These are phyloP conservation scores for Leptographium wingfieldii DNA, from an alignment of 2,329 filamentous ascomycete genomes.

Conservation along the genomic window DNA sequence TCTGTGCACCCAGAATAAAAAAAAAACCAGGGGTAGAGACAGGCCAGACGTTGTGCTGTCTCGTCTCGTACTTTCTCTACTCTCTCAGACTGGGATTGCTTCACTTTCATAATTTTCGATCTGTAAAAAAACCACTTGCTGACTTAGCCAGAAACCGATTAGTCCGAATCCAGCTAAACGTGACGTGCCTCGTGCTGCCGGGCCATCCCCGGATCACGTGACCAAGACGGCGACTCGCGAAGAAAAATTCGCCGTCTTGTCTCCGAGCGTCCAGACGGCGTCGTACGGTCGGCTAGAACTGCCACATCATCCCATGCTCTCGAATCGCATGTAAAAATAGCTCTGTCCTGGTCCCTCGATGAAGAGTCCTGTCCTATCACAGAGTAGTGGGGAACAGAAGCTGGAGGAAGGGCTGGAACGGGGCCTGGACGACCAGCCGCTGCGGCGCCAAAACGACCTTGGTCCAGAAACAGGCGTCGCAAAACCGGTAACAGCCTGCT, in stretches of 20 bases:
- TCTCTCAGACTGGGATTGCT: too few species aligned
- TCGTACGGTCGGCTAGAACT: background rate
- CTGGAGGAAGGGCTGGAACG: background rate
- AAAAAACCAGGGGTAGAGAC: too few species aligned
- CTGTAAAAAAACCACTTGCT: too few species aligned
- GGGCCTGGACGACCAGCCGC: background rate
- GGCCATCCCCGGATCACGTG: background rate
- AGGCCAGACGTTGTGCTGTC: too few species aligned
- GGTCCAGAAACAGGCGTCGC: background rate
- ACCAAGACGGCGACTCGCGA: background rate
- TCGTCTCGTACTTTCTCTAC: too few species aligned
- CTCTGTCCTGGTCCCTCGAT: background rate
- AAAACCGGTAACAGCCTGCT: conserved; percentile 12
- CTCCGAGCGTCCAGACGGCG: background rate
- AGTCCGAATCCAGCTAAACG: background rate
- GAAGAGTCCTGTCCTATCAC: background rate
- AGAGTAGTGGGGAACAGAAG: background rate
- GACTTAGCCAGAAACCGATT: background rate
- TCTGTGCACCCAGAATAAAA: background rate
- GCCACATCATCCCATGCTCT: background rate
- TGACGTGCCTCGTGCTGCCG: background rate
- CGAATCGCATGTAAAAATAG: background rate
- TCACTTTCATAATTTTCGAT: too few species aligned
- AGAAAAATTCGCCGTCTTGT: background rate
- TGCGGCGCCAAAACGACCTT: background rate